These are phyloP conservation scores for Terana coerulea DNA, from an alignment of 768 basidiomycete species.

Conservation along the genomic window DNA sequence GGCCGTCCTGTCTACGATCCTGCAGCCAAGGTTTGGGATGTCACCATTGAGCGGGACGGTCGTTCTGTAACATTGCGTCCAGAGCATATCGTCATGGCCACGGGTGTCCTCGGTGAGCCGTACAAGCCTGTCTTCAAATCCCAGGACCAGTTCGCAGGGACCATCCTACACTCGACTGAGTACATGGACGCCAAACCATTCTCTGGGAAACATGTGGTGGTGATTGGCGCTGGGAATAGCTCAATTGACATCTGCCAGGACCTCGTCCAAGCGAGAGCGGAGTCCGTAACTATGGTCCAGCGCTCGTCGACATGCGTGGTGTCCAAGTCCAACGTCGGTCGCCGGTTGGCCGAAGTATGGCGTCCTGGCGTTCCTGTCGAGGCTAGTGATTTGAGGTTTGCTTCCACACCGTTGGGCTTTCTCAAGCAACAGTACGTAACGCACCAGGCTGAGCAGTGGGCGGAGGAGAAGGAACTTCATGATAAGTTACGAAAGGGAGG, in stretches of 20 bases:
- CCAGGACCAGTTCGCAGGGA: constrained; percentile 28
- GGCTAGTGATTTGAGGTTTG: constrained; percentile 22
- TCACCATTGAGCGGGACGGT: constrained; percentile 30
- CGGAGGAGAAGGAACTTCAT: constrained; percentile 30
- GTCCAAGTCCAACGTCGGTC: constrained; percentile 2
- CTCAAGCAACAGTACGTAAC: constrained; percentile 19
- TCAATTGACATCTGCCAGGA: constrained; percentile 38
- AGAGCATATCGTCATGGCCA: constrained; percentile 36
- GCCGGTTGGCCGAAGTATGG: constrained; percentile 6
- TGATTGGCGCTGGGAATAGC: constrained; percentile 39
- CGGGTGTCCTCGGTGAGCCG: constrained; percentile 33
- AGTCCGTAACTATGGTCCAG: constrained; percentile 40
- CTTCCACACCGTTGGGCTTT: constrained; percentile 21
- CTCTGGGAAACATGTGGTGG: constrained; percentile 32
- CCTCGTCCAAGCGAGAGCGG: constrained; percentile 28
- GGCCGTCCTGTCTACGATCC: constrained; percentile 32
- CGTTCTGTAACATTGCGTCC: constrained; percentile 28
- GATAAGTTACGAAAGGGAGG: constrained; percentile 34
- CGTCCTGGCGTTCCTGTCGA: constrained; percentile 20
- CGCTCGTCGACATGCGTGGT: constrained; percentile 38
- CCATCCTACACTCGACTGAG: constrained; percentile 26
- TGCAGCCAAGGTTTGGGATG: constrained; percentile 28
- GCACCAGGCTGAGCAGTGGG: constrained; percentile 20
- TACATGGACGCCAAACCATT: constrained; percentile 27
- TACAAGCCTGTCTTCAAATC: constrained; percentile 25